Base-by-base conservation (phyloP, 306 rosid genomes). In the Pterocarpus santalinus region DNA sequence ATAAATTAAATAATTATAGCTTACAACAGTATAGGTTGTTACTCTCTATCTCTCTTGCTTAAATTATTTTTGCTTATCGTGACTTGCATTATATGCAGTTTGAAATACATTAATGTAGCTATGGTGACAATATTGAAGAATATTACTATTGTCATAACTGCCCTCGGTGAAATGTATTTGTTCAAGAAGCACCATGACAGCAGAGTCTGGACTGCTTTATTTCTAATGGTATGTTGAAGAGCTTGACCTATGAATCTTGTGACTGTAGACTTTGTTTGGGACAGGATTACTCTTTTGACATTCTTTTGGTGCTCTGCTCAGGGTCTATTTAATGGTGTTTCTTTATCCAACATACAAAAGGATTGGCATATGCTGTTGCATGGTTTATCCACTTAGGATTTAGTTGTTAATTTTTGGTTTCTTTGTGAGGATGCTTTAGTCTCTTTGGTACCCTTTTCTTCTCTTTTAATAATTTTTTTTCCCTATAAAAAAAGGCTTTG, bases 51-150 rank as follows among this genome's bases (percentile, higher is more conserved):
- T 63, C 49, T 43, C 47, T 62, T 17, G 60, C 41, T 72, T 39
- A 12, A 34, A 67, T 22, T 71, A 7, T 46, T 63, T 52, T 76
- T 49, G 9, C 75, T 82, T 35, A 83, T 69, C 67, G 79, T 30
- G 38, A 13, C 82, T 75, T 46, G 80, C 77, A 72, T 68, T 74
- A 34, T 82, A 66, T 88, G 94, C 98, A 96, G 99, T 87, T 90
- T 96, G 90, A 96, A 88, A 90, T 93, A 96, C 90, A 96, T 93
- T 81, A 96, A 96, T 84, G 97, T 96, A 51, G 99, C 98, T 34
- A 96, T 96, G 99, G 98, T 96, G 88, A 96, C 98, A 9, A 91
- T 96, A 84, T 85, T 96, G 88, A 96, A 96, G 91, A 96, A 96
- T 79, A 97, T 93, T 84, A 92, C 99, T 61, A 96, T 93, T 85